A percentile compares a stretch with the other conserved stretches of the same genome.
These are phyloP conservation scores for Chloromonas sp. DNA, from an alignment of 163 green algal species.

Conservation along the genomic window DNA sequence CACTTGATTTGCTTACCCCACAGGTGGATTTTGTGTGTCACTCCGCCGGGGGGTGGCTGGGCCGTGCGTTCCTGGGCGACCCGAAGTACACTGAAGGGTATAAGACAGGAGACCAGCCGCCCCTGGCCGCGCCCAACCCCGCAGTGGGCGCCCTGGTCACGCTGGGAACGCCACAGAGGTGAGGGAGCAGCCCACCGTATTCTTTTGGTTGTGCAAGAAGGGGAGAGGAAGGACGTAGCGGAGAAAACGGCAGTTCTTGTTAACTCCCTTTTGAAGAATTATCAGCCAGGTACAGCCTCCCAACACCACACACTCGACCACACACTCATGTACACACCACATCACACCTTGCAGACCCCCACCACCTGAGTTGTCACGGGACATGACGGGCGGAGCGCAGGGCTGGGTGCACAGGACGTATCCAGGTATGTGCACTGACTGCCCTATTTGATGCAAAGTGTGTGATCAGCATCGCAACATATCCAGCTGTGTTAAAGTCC, in stretches of 20 bases:
- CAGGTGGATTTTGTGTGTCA: slow-evolving; percentile 46
- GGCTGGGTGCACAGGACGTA: slow-evolving; percentile 43
- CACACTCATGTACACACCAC: background rate
- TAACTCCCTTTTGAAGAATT: too few relatives aligned
- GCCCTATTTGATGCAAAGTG: too few relatives aligned
- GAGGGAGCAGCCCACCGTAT: background rate
- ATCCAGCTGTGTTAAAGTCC: too few relatives aligned
- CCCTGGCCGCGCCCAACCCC: background rate
- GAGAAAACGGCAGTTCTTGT: too few relatives aligned
- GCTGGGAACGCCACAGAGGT: slow-evolving; percentile 1
- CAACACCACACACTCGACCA: too few relatives aligned
- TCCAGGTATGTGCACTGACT: slow-evolving; percentile 13
- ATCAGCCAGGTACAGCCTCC: too few relatives aligned
- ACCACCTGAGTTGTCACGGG: slow-evolving; percentile 26
- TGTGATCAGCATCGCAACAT: too few relatives aligned
- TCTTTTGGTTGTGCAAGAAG: too few relatives aligned
- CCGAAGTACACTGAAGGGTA: background rate
- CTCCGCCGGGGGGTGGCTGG: slow-evolving; percentile 52
- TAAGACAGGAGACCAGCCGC: background rate
- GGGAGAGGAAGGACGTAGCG: too few relatives aligned
- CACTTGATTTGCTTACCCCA: background rate
- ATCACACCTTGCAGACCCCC: slow-evolving; percentile 11
- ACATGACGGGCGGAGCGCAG: slow-evolving; percentile 47
- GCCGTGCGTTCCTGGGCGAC: slow-evolving; percentile 34
- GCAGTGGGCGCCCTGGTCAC: slow-evolving; percentile 9